Evolutionary conservation across 2,329 filamentous ascomycete genomes (phyloP).

Genomic region (Xylaria sp.): DNA sequence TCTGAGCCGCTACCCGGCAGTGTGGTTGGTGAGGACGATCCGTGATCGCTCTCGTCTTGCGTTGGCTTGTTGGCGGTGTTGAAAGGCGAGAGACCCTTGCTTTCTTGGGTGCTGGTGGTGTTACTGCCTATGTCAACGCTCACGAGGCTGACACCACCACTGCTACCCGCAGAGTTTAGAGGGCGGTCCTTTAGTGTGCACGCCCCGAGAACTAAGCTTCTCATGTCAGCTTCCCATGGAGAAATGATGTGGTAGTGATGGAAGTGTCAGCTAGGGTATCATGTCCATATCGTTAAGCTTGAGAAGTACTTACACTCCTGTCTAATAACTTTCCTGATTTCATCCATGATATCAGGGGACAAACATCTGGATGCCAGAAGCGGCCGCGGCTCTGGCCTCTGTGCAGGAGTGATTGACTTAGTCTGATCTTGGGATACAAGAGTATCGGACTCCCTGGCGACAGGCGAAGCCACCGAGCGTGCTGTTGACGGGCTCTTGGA

Average conservation of each 20-base stretch:
- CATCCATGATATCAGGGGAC: constrained; percentile 25
- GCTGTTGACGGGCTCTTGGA: not conserved
- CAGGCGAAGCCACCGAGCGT: constrained; percentile 3
- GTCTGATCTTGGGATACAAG: constrained; percentile 1
- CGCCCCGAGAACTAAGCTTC: constrained; percentile 19
- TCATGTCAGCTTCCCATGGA: constrained; percentile 9
- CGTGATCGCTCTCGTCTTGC: constrained; percentile 15
- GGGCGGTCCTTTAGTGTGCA: constrained; percentile 7
- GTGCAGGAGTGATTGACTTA: not conserved
- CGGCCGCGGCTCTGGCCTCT: constrained; percentile 9
- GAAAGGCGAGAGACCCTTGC: constrained; percentile 8
- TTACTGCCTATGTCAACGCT: not conserved
- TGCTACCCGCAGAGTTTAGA: constrained; percentile 4
- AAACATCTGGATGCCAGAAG: constrained; percentile 7
- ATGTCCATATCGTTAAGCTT: not conserved
- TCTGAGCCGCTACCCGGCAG: constrained; percentile 10
- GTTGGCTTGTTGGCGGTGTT: not conserved
- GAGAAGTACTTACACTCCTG: constrained; percentile 26
- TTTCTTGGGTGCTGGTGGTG: not conserved
- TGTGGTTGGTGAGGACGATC: constrained; percentile 7
- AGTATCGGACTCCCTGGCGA: not conserved
- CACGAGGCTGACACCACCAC: constrained; percentile 2
- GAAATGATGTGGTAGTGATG: not conserved
- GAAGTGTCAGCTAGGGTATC: not conserved
- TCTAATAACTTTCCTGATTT: constrained; percentile 29